Conservation (phyloP, 2,329 filamentous ascomycete genomes). For the Sphaceloma murrayae region DNA sequence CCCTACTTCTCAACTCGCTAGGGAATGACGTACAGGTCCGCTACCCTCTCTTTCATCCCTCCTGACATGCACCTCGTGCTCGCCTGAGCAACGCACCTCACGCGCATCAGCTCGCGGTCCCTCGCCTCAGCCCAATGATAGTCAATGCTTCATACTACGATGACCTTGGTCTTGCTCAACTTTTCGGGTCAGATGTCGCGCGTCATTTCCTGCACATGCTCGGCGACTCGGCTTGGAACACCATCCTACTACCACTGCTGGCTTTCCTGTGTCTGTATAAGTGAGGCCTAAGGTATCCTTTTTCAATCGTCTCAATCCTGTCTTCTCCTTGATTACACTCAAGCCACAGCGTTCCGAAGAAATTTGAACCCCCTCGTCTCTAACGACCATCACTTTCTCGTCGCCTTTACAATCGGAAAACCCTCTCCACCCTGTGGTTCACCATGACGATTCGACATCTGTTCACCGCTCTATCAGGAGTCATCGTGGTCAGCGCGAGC, state of each 20-base stretch:
- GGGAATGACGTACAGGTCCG: constrained; percentile 10
- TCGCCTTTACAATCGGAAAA: background rate
- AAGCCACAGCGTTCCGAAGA: background rate
- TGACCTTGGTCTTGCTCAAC: background rate
- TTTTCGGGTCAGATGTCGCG: constrained; percentile 12
- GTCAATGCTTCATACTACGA: constrained; percentile 3
- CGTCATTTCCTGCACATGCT: constrained; percentile 8
- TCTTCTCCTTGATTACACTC: background rate
- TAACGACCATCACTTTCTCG: no score
- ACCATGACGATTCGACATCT: constrained; percentile 2
- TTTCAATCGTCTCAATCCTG: background rate
- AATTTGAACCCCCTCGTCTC: background rate
- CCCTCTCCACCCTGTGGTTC: background rate
- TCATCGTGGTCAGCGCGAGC: background rate
- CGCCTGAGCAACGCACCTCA: background rate
- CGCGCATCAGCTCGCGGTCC: constrained; percentile 9
- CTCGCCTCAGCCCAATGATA: constrained; percentile 11
- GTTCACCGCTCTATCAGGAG: constrained; percentile 5
- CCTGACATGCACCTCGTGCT: constrained; percentile 15
- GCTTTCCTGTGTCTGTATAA: constrained; percentile 7
- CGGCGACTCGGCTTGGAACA: constrained; percentile 2
- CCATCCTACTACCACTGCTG: background rate
- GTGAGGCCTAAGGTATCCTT: constrained; percentile 10
- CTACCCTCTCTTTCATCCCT: constrained; percentile 1
- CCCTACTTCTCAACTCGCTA: background rate